Percentiles rank a stretch among this genome's conserved stretches.
These are phyloP conservation scores for Spinellus fusiger DNA, from an alignment of 192 early-diverging fungal genomes.

Conservation along the genomic window DNA sequence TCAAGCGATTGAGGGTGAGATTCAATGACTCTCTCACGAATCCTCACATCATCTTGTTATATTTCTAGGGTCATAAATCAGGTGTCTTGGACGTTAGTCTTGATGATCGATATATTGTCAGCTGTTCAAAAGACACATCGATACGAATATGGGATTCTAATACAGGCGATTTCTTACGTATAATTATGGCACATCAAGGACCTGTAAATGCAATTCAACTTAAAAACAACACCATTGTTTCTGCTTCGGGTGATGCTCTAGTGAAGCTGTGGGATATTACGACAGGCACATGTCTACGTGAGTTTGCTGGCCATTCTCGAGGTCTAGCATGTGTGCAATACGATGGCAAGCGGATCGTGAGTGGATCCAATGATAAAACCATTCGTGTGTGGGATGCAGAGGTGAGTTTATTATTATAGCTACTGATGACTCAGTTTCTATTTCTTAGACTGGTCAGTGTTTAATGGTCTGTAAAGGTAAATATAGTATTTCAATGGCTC, in stretches of 20 bases:
- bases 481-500: background rate
- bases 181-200: constrained; percentile 80
- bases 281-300: constrained; percentile 59
- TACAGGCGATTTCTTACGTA: constrained; percentile 56
- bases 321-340: constrained; percentile 89
- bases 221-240: constrained; percentile 55
- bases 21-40: background rate
- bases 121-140: constrained; percentile 90
- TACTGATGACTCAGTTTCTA: background rate
- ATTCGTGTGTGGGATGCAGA: constrained; percentile 75
- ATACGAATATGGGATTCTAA: constrained; percentile 84
- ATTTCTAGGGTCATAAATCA: constrained; percentile 57
- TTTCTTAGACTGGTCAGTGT: constrained; percentile 40
- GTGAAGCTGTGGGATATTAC: constrained; percentile 79
- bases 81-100: constrained; percentile 89
- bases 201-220: constrained; percentile 97
- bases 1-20: constrained; percentile 42
- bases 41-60: background rate
- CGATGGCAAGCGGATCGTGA: constrained; percentile 77
- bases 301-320: constrained; percentile 67
- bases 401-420: constrained; percentile 1
- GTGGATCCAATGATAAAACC: constrained; percentile 75
- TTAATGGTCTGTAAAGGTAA: constrained; percentile 41
- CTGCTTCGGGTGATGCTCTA: constrained; percentile 79
- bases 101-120: constrained; percentile 67